These are phyloP conservation scores for Corniculantispora saksenae DNA, from an alignment of 2,329 filamentous ascomycete genomes.

Conservation along the genomic window DNA sequence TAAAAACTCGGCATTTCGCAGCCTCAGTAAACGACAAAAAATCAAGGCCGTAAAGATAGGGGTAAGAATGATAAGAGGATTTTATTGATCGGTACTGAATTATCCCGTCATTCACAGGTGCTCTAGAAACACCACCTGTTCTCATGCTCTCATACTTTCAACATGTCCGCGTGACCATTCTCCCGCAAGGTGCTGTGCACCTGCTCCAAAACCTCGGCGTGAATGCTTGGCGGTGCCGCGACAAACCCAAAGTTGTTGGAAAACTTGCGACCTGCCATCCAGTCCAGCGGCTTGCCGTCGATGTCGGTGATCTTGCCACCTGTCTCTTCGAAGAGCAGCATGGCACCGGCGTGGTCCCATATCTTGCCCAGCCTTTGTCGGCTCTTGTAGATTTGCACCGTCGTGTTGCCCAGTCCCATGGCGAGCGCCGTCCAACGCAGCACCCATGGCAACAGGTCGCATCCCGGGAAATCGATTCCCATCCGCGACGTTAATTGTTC, in stretches of 20 bases:
- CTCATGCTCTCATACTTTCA: not conserved
- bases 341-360: constrained; percentile 63
- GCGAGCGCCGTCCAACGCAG: constrained; percentile 56
- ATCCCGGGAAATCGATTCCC: constrained; percentile 46
- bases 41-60: not conserved
- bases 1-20: not conserved
- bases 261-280: constrained; percentile 51
- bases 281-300: constrained; percentile 51
- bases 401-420: constrained; percentile 53
- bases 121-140: not conserved
- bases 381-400: constrained; percentile 57
- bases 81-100: not conserved
- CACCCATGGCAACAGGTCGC: constrained; percentile 59
- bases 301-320: constrained; percentile 58
- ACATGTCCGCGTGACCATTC: constrained; percentile 28
- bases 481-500: constrained; percentile 44
- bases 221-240: constrained; percentile 48
- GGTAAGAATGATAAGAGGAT: not conserved
- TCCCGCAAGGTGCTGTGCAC: constrained; percentile 74
- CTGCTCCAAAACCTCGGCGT: constrained; percentile 54
- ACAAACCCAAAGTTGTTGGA: constrained; percentile 57
- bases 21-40: not conserved
- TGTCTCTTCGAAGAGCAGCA: constrained; percentile 58
- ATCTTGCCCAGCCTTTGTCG: constrained; percentile 52
- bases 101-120: not conserved